Base-by-base conservation (phyloP, 139 green algal genomes). In the Spirogloea muscicola region DNA sequence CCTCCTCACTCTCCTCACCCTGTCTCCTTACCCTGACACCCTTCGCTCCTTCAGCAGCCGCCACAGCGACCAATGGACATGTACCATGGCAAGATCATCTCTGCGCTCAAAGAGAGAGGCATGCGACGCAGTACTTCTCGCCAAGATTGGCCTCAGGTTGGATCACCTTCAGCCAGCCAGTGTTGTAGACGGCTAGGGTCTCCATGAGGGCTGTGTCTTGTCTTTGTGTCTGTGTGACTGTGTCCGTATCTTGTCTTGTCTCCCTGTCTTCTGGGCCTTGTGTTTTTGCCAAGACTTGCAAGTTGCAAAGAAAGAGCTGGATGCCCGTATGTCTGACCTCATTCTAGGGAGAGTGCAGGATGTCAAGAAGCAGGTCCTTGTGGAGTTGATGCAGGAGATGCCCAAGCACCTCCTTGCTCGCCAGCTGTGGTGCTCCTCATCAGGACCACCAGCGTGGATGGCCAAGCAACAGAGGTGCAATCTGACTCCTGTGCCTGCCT, bases 381-480 rank as follows among this genome's bases (percentile, higher is more conserved):
- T 39, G 7, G 73, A 80, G 72, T 73, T 90, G 4, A 77, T 84
- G 48, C 39, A 48, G 16, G 77, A 82, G 18, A 64, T 62, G n/a
- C 85, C 86, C 3, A 33, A 41, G 42, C 57, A 82, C 10, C 73
- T 88, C 64, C 60, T 90, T 71, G 70, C 69, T 1, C 72, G 76
- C 2, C 83, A 93, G 84, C 75, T 96, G 58, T 89, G 87, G 80
- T 58, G 61, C 40, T 68, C 80, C 25, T n/a, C n/a, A n/a, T 66
- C 48, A 21, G 69, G 84, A 0, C 66, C 71, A 0, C 48, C 76
- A 25, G 61, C 27, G 48, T 77, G 69, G 38, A n/a, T 66, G 73
- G 27, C 31, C 2, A 72, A 73, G 27, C 66, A 80, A 27, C 69
- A 72, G 44, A 36, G 72, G 66, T 80, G 33, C n/a, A n/a, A n/a